Conservation (phyloP, 2,329 filamentous ascomycete species). For the Parascedosporium putredinis region DNA sequence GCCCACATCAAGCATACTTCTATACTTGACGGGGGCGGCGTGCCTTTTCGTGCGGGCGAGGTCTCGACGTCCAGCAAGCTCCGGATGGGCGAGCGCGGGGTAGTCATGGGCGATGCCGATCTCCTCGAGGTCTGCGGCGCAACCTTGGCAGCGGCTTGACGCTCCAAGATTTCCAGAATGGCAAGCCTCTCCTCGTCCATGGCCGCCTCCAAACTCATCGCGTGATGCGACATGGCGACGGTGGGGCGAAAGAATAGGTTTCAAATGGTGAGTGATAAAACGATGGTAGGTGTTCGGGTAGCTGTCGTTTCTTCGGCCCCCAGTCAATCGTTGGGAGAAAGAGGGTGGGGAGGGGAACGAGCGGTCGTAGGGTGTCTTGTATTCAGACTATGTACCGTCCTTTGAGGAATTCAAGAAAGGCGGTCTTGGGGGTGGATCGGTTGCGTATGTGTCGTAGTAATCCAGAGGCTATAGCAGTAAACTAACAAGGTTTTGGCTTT, state of each 20-base stretch:
- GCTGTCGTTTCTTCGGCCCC: too few relatives aligned
- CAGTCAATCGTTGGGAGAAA: too few relatives aligned
- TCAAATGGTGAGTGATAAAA: too few relatives aligned
- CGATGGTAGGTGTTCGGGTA: too few relatives aligned
- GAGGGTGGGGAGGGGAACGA: neutral
- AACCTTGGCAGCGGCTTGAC: slow-evolving; percentile 23
- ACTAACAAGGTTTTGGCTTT: too few relatives aligned
- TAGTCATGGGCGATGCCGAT: slow-evolving; percentile 43
- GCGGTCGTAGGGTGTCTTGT: neutral
- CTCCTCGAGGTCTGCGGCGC: slow-evolving; percentile 24
- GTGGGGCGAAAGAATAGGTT: too few relatives aligned
- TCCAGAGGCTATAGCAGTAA: too few relatives aligned
- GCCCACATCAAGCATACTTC: slow-evolving; percentile 55
- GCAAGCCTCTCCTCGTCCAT: slow-evolving; percentile 69
- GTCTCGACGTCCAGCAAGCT: slow-evolving; percentile 53
- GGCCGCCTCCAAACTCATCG: slow-evolving; percentile 67
- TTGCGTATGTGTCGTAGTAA: too few relatives aligned
- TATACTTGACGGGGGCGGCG: slow-evolving; percentile 16
- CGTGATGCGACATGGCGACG: neutral
- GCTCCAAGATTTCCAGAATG: slow-evolving; percentile 59
- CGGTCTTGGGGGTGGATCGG: too few relatives aligned
- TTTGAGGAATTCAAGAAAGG: too few relatives aligned
- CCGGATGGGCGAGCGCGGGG: slow-evolving; percentile 55
- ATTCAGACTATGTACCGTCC: too few relatives aligned
- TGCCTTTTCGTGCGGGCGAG: slow-evolving; percentile 10